phyloP scores from a whole-genome alignment of 2,329 filamentous ascomycete genomes.

The Cercospora janseana region DNA sequence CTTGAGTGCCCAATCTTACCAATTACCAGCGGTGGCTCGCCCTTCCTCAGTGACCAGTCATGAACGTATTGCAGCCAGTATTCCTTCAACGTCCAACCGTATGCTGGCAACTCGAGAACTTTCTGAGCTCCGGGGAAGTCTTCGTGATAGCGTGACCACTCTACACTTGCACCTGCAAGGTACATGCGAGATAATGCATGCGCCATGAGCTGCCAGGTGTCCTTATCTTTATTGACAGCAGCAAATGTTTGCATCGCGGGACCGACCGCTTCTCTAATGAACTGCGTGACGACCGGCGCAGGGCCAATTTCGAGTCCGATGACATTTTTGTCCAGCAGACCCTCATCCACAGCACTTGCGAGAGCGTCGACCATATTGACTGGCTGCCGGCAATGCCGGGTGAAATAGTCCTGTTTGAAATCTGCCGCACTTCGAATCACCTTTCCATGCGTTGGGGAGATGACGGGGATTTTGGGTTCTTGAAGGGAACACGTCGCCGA shows the following conservation, averaged over 20 bases:
- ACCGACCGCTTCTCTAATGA: slow-evolving; percentile 12
- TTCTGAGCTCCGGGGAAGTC: slow-evolving; percentile 45
- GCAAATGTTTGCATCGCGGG: slow-evolving; percentile 4
- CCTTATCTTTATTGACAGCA: slow-evolving; percentile 19
- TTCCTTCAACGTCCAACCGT: slow-evolving; percentile 35
- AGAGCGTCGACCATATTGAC: slow-evolving; percentile 22
- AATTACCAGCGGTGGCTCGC: slow-evolving; percentile 23
- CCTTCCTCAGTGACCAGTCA: slow-evolving; percentile 35
- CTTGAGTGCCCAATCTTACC: too few relatives aligned
- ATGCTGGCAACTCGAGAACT: slow-evolving; percentile 51
- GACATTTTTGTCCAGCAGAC: slow-evolving; percentile 14
- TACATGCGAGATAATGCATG: slow-evolving; percentile 53
- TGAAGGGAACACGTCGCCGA: slow-evolving; percentile 12
- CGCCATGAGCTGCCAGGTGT: slow-evolving; percentile 52
- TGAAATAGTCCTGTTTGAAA: slow-evolving; percentile 25
- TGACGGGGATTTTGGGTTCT: slow-evolving; percentile 29
- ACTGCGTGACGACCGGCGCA: slow-evolving; percentile 13
- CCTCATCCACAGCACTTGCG: slow-evolving; percentile 10
- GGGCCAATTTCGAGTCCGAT: slow-evolving; percentile 24
- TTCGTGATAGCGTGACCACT: slow-evolving; percentile 61
- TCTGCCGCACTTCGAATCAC: slow-evolving; percentile 21
- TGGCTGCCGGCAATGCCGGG: slow-evolving; percentile 16
- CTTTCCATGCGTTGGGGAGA: slow-evolving; percentile 28
- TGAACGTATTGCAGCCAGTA: slow-evolving; percentile 40
- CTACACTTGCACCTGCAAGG: slow-evolving; percentile 52